Conservation (phyloP, 1,284 basidiomycete species). For the Tilletiopsis washingtonensis region DNA sequence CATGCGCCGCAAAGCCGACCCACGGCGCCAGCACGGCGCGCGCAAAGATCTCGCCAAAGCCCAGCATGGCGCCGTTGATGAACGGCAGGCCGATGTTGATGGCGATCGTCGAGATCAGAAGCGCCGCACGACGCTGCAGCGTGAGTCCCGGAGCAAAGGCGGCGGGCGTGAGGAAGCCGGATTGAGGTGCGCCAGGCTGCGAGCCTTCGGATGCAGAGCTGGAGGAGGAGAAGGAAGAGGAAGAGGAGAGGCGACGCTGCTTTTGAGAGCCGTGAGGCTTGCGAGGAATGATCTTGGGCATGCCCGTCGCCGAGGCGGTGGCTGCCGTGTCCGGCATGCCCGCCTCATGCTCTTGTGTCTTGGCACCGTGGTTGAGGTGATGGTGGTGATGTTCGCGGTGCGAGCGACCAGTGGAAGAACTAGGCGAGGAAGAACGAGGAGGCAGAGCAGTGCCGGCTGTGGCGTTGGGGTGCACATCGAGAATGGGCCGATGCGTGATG, state of each 20-base stretch:
- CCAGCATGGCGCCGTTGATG: constrained; percentile 94
- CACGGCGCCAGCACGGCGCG: constrained; percentile 63
- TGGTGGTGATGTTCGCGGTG: constrained; percentile 5
- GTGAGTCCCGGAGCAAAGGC: constrained; percentile 30
- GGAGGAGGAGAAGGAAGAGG: neutral
- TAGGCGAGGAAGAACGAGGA: neutral
- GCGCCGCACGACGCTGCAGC: constrained; percentile 16
- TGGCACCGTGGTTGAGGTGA: constrained; percentile 2
- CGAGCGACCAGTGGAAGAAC: neutral
- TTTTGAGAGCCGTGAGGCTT: constrained; percentile 12
- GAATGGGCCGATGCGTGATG: neutral
- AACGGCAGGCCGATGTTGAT: constrained; percentile 91
- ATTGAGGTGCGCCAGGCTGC: constrained; percentile 14
- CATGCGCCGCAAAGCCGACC: constrained; percentile 1
- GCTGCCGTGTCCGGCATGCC: constrained; percentile 16
- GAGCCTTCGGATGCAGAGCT: neutral
- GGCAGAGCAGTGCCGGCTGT: neutral
- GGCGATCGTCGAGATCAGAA: constrained; percentile 67
- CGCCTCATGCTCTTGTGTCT: neutral
- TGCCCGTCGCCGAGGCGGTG: constrained; percentile 31
- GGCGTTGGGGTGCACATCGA: neutral
- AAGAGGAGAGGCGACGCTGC: neutral
- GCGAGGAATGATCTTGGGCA: constrained; percentile 26
- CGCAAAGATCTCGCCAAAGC: constrained; percentile 95
- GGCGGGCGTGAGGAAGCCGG: constrained; percentile 36